phyloP scores from a whole-genome alignment of 768 basidiomycete genomes.

The Boletus subparvulus region DNA sequence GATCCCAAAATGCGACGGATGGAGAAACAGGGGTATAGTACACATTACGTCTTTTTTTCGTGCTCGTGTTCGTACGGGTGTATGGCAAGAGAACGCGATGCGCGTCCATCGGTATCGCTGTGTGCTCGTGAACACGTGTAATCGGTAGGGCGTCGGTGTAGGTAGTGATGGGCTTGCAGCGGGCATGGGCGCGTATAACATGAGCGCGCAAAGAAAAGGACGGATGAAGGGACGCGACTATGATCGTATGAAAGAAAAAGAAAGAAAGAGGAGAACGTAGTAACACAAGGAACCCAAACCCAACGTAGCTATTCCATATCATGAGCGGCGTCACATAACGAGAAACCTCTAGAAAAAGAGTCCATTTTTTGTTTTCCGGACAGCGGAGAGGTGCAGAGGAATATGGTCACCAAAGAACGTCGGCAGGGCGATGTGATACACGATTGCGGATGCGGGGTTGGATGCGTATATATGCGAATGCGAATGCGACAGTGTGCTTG shows the following conservation, averaged over 20 bases:
- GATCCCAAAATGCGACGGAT: too few relatives aligned
- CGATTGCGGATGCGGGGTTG: neutral
- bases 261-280: conserved; percentile 1
- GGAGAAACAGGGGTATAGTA: conserved; percentile 1
- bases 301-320: conserved; percentile 15
- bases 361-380: conserved; percentile 7
- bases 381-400: conserved; percentile 9
- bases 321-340: conserved; percentile 6
- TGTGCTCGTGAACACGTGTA: neutral
- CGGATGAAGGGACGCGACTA: neutral
- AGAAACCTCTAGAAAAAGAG: conserved; percentile 10
- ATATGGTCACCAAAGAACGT: neutral
- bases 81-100: neutral
- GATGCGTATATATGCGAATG: conserved; percentile 8
- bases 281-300: conserved; percentile 8
- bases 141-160: neutral
- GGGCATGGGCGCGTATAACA: neutral
- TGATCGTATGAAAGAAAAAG: neutral
- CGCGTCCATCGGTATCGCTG: neutral
- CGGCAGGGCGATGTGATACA: neutral
- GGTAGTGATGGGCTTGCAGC: neutral
- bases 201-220: too few relatives aligned
- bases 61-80: neutral
- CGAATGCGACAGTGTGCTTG: conserved; percentile 2
- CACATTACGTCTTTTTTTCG: conserved; percentile 1